phyloP scores from a whole-genome alignment of 1,139 yeast species.

The Geotrichum australiense region DNA sequence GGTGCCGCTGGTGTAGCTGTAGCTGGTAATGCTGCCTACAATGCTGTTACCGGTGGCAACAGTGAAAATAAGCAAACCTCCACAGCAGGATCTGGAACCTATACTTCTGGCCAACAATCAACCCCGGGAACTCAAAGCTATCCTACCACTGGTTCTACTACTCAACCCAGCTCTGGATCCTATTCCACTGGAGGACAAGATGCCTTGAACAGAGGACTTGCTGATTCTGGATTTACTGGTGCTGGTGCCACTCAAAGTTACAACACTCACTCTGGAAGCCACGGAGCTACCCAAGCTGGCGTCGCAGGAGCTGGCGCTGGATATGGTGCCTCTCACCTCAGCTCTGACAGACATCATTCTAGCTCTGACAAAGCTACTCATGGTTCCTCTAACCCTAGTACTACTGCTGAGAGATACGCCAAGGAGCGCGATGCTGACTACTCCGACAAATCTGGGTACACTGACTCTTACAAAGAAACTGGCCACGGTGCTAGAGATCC shows the following conservation, averaged over 20 bases:
- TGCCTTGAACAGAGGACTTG: neutral
- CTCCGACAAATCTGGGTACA: neutral
- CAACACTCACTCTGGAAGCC: neutral
- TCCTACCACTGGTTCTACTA: constrained; percentile 1
- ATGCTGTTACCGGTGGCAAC: constrained; percentile 6
- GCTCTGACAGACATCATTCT: neutral
- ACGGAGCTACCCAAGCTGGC: constrained; percentile 9
- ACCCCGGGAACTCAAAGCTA: neutral
- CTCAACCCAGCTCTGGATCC: neutral
- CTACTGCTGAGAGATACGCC: neutral
- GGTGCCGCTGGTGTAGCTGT: constrained; percentile 14
- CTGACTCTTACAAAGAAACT: neutral
- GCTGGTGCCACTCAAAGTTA: constrained; percentile 2
- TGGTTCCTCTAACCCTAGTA: neutral
- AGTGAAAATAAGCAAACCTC: neutral
- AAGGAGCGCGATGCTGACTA: neutral
- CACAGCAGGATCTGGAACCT: neutral
- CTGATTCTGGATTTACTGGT: constrained; percentile 3
- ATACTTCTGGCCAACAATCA: neutral
- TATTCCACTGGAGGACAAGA: neutral
- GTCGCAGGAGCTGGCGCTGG: constrained; percentile 16
- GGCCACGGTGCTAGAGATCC: neutral
- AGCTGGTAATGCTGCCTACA: constrained; percentile 11
- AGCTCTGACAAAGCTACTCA: neutral
- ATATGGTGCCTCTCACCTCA: constrained; percentile 6